Evolutionary conservation across 108 stramenopile genomes (phyloP).

Genomic region (Stephanodiscus triporus): DNA sequence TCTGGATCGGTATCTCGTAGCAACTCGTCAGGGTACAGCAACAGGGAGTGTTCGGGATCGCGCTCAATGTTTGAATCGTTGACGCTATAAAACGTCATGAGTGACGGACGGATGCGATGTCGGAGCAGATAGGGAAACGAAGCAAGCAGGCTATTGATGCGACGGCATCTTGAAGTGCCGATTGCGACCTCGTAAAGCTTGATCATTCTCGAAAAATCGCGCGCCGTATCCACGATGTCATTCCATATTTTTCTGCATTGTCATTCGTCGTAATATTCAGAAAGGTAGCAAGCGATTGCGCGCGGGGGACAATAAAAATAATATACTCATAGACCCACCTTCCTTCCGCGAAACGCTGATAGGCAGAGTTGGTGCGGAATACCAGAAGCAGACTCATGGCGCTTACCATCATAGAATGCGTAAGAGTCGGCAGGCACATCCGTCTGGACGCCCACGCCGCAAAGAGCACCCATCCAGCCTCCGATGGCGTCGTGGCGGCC

Average conservation of each 20-base stretch:
- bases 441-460: conserved; percentile 32
- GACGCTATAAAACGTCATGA: conserved; percentile 61
- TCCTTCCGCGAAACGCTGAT: conserved; percentile 93
- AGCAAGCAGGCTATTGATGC: conserved; percentile 73
- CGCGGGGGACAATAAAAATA: not conserved
- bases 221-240: conserved; percentile 62
- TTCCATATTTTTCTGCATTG: conserved; percentile 72
- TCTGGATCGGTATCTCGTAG: conserved; percentile 50
- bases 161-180: conserved; percentile 64
- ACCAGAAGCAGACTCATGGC: conserved; percentile 89
- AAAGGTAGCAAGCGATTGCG: not conserved
- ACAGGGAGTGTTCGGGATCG: conserved; percentile 77
- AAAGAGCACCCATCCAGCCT: not conserved
- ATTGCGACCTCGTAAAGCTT: conserved; percentile 85
- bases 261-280: not conserved
- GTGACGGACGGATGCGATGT: conserved; percentile 80
- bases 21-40: conserved; percentile 70
- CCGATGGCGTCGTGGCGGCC: conserved; percentile 5
- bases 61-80: conserved; percentile 68
- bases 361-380: conserved; percentile 91
- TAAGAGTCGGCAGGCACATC: conserved; percentile 63
- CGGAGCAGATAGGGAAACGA: conserved; percentile 85
- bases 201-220: conserved; percentile 84
- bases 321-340: conserved; percentile 11
- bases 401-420: conserved; percentile 81